Evolutionary conservation across 108 stramenopile genomes (phyloP), one percentile per base, ranked within the genome.

Genomic region (Skeletonema menzelii): DNA sequence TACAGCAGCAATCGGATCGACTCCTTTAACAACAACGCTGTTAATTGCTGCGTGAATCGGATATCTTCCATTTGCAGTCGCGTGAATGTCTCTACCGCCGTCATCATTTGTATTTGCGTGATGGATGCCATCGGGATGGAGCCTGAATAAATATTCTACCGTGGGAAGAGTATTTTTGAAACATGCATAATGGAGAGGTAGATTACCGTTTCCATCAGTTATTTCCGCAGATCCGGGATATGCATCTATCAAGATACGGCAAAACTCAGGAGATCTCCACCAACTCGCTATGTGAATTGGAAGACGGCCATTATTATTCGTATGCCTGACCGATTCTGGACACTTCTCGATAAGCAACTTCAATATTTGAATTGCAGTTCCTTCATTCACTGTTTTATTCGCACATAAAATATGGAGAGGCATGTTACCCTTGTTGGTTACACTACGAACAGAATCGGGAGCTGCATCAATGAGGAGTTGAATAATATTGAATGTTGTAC

Each of bases 381-480:
- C 30, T 26, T 67, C 66, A 17, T 67, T 27, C 27, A 56, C 10
- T 8, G 0, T 11, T 4, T 20, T 13, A 27, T 17, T 47, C 0
- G 26, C 2, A 5, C 66, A 67, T 27, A 67, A 44, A 15, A 3
- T 5, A 19, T 67, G 66, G 15, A 67, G 30, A 53, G 66, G 66
- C 27, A 67, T 40, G n/a, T n/a, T n/a, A n/a, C n/a, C n/a, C n/a
- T n/a, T n/a, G n/a, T n/a, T n/a, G n/a, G n/a, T n/a, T n/a, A n/a
- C n/a, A n/a, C n/a, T n/a, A n/a, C 6, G 6, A 27, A 49, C 22
- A 32, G 47, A 47, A 13, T 55, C 26, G 38, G 66, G 66, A 7
- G 26, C 46, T 2, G 31, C n/a, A n/a, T 67, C 46, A 17, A 67
- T 28, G 13, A 67, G 66, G 24, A 67, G 27, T 42, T 67, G 66